phyloP scores from a whole-genome alignment of 2,329 filamentous ascomycete species.

The Pseudogymnoascus destructans region DNA sequence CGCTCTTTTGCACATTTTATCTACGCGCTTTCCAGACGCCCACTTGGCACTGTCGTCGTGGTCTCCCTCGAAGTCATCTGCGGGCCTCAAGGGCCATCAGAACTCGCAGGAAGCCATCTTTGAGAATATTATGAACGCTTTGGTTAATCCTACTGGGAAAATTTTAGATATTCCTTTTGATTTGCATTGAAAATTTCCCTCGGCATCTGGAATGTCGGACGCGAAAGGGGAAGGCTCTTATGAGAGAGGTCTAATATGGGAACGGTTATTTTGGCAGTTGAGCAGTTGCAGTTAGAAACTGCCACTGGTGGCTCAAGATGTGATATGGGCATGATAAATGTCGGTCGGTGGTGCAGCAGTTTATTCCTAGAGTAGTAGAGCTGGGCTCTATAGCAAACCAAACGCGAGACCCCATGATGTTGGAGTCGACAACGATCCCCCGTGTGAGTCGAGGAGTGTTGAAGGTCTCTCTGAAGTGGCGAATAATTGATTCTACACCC shows the following conservation, averaged over 20 bases:
- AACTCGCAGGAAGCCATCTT: not conserved
- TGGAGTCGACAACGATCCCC: not conserved
- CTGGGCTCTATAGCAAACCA: not conserved
- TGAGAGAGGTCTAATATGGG: slow-evolving; percentile 3
- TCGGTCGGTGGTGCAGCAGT: not conserved
- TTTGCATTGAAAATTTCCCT: not conserved
- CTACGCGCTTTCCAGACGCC: not conserved
- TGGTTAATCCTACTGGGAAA: slow-evolving; percentile 5
- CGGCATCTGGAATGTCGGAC: not conserved
- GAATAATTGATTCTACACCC: not conserved
- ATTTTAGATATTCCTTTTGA: slow-evolving; percentile 1
- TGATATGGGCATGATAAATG: not conserved
- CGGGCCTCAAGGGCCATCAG: not conserved
- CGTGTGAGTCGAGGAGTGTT: not conserved
- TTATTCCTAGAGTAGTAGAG: slow-evolving; percentile 3
- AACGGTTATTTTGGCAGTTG: not conserved
- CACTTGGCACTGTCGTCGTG: slow-evolving; percentile 1
- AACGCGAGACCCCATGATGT: slow-evolving; percentile 5
- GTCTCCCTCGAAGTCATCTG: not conserved
- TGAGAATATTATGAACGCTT: not conserved
- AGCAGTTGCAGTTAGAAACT: slow-evolving; percentile 1
- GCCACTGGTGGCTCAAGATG: not conserved
- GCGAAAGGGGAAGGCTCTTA: not conserved
- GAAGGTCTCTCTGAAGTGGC: not conserved
- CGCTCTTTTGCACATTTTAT: not conserved